Base-by-base conservation (phyloP, 2,329 filamentous ascomycete genomes). In the Pestalotiopsis sp. region DNA sequence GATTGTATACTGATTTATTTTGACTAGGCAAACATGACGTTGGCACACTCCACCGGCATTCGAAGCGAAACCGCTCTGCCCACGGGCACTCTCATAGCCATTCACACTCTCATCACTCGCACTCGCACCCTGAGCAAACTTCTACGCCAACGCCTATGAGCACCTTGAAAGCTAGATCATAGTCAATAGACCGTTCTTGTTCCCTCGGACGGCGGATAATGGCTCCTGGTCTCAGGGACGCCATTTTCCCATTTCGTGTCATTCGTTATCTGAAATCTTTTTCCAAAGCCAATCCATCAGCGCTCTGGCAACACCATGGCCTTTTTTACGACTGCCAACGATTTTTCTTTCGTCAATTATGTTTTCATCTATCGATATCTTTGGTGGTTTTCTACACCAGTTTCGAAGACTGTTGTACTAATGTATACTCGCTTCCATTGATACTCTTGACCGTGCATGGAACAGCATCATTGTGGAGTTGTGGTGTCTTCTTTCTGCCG, bases 11-110 rank as follows among this genome's bases (percentile, higher is more conserved):
- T 80, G 73, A 76, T 41, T 65, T 14, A 9, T 59, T 13, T 27
- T 1, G 5, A 20, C 5, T 64, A 92, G 90, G 91, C 73, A 93
- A 92, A 83, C 92, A 94, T 75, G 91, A 94, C 78, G 92, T 94
- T 63, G 87, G 89, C 67, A 89, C 85, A 67, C 78, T 92, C 65
- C 82, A 85, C 69, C 83, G 82, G 69, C 80, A 81, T 62, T 77
- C 82, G 63, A 85, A 83, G 77, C 83, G 82, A 72, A 80, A 83
- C 69, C 84, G 84, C 45, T 74, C 79, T 67, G 62, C 72, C 2
- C 74, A 78, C 65, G 70, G 74, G 52, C 79, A 80, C 67, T 70
- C 73, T 5, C 76, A 78, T 41, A 70, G 76, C 31, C 82, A 83
- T 70, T 70, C 78, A 31, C 82, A 83, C 70, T 52, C 45, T n/a